A percentile compares a stretch with the other conserved stretches of the same genome.
phyloP scores from a whole-genome alignment of 2,329 filamentous ascomycete species.

The Neofusicoccum laricinum region DNA sequence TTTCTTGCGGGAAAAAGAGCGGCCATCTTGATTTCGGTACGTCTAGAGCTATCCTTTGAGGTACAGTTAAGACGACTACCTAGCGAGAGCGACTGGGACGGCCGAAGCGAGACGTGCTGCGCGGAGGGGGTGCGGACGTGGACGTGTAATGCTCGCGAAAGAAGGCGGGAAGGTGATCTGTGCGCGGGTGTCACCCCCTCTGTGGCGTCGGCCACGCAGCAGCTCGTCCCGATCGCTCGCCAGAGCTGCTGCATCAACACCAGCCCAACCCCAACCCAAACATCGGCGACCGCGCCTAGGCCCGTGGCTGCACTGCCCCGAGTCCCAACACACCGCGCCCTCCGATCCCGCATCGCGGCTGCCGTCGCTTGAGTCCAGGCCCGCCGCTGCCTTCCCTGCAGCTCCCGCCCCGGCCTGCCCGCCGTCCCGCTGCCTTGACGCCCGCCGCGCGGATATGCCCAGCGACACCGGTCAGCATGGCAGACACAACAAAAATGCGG shows the following conservation, averaged over 20 bases:
- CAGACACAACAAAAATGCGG: conserved; percentile 69
- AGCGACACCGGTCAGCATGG: conserved; percentile 62
- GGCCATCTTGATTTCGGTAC: no score
- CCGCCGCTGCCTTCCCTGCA: conserved; percentile 16
- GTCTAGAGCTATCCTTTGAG: no score
- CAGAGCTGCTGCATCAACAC: not conserved
- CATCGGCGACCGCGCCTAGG: conserved; percentile 2
- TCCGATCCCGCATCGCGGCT: not conserved
- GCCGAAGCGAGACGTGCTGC: no score
- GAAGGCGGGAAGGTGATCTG: no score
- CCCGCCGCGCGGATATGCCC: conserved; percentile 54
- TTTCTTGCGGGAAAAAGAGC: no score
- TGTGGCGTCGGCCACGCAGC: conserved; percentile 2
- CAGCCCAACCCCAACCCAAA: not conserved
- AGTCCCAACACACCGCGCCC: conserved; percentile 2
- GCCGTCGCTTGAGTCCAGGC: not conserved
- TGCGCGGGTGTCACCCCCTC: no score
- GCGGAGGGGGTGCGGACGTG: no score
- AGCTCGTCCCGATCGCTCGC: not conserved
- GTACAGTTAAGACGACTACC: no score
- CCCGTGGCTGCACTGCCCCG: conserved; percentile 16
- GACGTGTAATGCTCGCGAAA: no score
- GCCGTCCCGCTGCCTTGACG: not conserved
- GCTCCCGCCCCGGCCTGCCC: conserved; percentile 30
- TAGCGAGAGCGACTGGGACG: no score